phyloP scores from a whole-genome alignment of 208 protist species.

The Porcisia deanei region DNA sequence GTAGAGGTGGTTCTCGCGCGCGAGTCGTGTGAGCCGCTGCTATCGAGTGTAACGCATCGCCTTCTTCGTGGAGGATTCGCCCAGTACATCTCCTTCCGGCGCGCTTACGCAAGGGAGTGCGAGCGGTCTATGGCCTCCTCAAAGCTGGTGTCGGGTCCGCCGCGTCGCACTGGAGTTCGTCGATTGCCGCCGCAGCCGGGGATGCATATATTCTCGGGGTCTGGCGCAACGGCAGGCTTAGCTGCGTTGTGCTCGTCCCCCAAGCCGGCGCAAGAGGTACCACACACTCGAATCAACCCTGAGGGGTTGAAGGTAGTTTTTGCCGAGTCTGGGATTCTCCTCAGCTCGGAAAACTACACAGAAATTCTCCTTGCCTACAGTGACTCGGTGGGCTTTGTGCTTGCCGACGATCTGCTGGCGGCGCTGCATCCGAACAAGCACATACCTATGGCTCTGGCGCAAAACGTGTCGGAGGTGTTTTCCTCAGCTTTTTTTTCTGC shows the following conservation, averaged over 20 bases:
- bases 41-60: conserved; percentile 53
- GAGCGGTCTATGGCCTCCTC: conserved; percentile 24
- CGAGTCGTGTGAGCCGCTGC: conserved; percentile 47
- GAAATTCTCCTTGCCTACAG: conserved; percentile 58
- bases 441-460: not conserved
- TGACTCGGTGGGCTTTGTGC: conserved; percentile 76
- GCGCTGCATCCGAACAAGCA: conserved; percentile 26
- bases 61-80: conserved; percentile 70
- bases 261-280: not conserved
- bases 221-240: not conserved
- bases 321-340: conserved; percentile 54
- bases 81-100: conserved; percentile 58
- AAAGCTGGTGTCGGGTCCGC: not conserved
- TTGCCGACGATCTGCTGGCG: conserved; percentile 45
- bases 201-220: not conserved
- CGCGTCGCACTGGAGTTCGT: not conserved
- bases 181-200: conserved; percentile 2
- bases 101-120: conserved; percentile 28
- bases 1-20: conserved; percentile 60
- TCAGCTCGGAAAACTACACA: conserved; percentile 55
- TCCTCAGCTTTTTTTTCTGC: conserved; percentile 11
- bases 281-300: conserved; percentile 58
- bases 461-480: conserved; percentile 5
- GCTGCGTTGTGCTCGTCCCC: not conserved
- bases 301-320: conserved; percentile 69